phyloP scores from a whole-genome alignment of 2,329 filamentous ascomycete genomes.

The Aspergillus alliaceus region DNA sequence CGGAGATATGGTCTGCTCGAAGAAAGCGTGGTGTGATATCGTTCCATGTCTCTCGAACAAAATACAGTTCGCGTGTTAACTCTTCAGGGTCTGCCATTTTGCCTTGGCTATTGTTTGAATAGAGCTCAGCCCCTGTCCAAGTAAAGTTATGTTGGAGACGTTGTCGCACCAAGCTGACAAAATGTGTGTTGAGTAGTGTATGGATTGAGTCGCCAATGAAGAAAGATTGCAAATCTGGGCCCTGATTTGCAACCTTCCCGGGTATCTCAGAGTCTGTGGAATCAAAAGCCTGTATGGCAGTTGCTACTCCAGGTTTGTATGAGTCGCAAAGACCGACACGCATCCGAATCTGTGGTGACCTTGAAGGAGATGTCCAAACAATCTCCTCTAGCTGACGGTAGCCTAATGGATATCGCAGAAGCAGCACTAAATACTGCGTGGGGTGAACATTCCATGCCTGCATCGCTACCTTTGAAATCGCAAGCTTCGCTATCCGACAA shows the following conservation, averaged over 20 bases:
- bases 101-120: slow-evolving; percentile 51
- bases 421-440: slow-evolving; percentile 69
- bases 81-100: slow-evolving; percentile 17
- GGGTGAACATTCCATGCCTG: slow-evolving; percentile 72
- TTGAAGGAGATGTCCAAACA: background rate
- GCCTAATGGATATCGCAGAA: slow-evolving; percentile 63
- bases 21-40: slow-evolving; percentile 43
- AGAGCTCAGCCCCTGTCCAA: slow-evolving; percentile 69
- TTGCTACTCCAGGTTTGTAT: slow-evolving; percentile 67
- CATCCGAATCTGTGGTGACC: slow-evolving; percentile 49
- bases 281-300: slow-evolving; percentile 57
- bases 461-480: slow-evolving; percentile 71
- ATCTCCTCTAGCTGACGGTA: slow-evolving; percentile 64
- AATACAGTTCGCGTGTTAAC: slow-evolving; percentile 18
- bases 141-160: slow-evolving; percentile 53
- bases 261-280: slow-evolving; percentile 28
- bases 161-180: slow-evolving; percentile 63
- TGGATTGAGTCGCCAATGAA: slow-evolving; percentile 74
- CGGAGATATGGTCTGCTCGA: slow-evolving; percentile 51
- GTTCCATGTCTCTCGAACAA: slow-evolving; percentile 22
- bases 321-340: slow-evolving; percentile 68
- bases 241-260: background rate
- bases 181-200: slow-evolving; percentile 64
- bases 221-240: slow-evolving; percentile 50
- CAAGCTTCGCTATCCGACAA: slow-evolving; percentile 67